Evolutionary conservation across 352 stramenopile genomes (phyloP), one percentile per base, ranked within the genome.

Genomic region (Globisporangium carolinianum): DNA sequence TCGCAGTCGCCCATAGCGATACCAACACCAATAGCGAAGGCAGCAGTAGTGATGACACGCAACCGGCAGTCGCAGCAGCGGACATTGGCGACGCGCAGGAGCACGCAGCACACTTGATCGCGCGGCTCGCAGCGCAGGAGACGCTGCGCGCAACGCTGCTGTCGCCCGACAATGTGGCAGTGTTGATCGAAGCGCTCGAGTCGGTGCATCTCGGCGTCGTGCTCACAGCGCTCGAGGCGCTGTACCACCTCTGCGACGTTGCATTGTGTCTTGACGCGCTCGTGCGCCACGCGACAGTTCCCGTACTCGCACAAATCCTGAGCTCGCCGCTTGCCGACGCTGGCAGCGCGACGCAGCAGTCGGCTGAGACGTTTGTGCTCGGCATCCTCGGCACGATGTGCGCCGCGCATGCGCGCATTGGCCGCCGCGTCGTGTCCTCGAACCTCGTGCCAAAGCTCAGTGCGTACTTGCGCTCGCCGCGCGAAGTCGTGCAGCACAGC

Each of bases 241-340:
- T 92, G 15, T 72, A 71, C 11, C 63, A 85, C 15, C 55, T 92
- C 18, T 83, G 79, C 43, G 76, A 83, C 7, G 79, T 86, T 41
- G 62, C 79, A 1, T 64, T 86, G 32, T 88, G 78, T 43, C 59
- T 89, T 0, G 82, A 92, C 55, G 75, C 79, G 8, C 61, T 92
- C 0, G 73, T 92, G 3, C 72, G 70, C n/a, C 73, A 92, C 47
- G 79, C 82, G 2, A 92, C 82, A 0, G 82, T 92, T 5, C 79
- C 82, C 0, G 82, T 92, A 3, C 52, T 92, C 18, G 78, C 64
- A 0, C 82, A 92, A n/a, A 85, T 92, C 35, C 67, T 92, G 12
- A 79, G 72, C 17, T 83, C 80, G 0, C 66, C 70, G 3, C 38
- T 68, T 12, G 50, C 60, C 18, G 43, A 63, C 2, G 56, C 60